Conservation (phyloP, 2,329 filamentous ascomycete species). For the Tolypocladium cylindrosporum region DNA sequence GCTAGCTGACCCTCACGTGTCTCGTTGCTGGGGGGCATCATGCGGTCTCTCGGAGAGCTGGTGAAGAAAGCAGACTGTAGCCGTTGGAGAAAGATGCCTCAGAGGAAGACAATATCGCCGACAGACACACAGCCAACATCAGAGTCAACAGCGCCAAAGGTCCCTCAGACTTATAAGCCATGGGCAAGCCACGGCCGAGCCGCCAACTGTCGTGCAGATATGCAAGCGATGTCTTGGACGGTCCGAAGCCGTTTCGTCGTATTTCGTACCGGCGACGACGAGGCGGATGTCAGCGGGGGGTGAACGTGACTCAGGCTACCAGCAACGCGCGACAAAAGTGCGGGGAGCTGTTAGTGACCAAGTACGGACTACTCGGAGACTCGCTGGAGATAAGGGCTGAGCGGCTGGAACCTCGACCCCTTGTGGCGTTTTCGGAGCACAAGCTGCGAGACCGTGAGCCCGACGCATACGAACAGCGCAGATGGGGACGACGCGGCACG, state of each 20-base stretch:
- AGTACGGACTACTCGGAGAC: no score
- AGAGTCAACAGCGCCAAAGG: not conserved
- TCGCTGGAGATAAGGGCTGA: not conserved
- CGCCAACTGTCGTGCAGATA: not conserved
- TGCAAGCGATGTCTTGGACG: not conserved
- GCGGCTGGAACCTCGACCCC: not conserved
- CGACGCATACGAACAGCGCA: not conserved
- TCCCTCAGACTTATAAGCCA: not conserved
- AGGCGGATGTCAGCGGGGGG: no score
- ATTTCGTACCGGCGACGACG: slow-evolving; percentile 1
- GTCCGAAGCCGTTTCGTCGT: not conserved
- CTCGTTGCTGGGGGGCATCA: not conserved
- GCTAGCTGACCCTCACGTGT: not conserved
- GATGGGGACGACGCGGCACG: not conserved
- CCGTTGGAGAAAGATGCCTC: not conserved
- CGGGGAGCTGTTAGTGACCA: no score
- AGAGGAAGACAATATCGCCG: no score
- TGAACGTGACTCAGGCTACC: no score
- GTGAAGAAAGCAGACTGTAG: not conserved
- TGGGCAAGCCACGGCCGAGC: not conserved
- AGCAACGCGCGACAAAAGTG: no score
- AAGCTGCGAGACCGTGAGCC: not conserved
- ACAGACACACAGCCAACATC: not conserved
- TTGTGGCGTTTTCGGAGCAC: not conserved
- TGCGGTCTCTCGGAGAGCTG: not conserved